Base-by-base conservation (phyloP, 768 basidiomycete species). In the Xerocomus potaroensis region DNA sequence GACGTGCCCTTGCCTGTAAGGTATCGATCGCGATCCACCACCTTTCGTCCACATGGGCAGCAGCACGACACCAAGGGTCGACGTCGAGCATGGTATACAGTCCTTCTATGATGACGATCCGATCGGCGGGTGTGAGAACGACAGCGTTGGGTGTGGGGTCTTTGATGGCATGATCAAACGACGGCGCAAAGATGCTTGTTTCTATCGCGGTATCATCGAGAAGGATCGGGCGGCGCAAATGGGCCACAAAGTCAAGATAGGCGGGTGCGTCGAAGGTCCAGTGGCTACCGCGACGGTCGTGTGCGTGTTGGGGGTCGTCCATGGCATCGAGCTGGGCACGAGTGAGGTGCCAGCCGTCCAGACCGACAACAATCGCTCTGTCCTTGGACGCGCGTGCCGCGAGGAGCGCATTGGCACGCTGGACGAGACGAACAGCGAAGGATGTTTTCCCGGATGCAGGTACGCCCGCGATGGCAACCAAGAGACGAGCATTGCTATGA, bases 341-440 rank as follows among this genome's bases (percentile, higher is more conserved):
- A 15, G 87, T 78, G 49, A 87, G 74, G 63, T 98, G 94, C 91
- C 92, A 98, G 10, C 95, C 94, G 61, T 97, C 94, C 31, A 92
- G 72, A 7, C 87, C 80, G 9, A 96, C 78, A 34, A 91, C 76
- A 26, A 87, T 72, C 5, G 83, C 88, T 8, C 22, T 39, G 12
- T 53, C 31, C 48, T 14, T 21, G 29, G 38, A 15, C n/a, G 31
- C 8, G 34, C 43, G 27, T 19, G 54, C 14, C 29, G 43, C 34
- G 19, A 76, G 67, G 19, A 77, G 56, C 0, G 58, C 45, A 57
- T 91, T 89, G 50, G 79, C 59, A 26, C 70, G 65, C 16, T 75
- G 61, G 3, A 79, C 72, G 32, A 95, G 62, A 7, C 77, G 72
- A 45, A 69, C 67, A 11, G 91, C 79, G 24, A 94, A 72, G 0